Conservation (phyloP, 768 basidiomycete genomes). For the Nidularia pulvinata region DNA sequence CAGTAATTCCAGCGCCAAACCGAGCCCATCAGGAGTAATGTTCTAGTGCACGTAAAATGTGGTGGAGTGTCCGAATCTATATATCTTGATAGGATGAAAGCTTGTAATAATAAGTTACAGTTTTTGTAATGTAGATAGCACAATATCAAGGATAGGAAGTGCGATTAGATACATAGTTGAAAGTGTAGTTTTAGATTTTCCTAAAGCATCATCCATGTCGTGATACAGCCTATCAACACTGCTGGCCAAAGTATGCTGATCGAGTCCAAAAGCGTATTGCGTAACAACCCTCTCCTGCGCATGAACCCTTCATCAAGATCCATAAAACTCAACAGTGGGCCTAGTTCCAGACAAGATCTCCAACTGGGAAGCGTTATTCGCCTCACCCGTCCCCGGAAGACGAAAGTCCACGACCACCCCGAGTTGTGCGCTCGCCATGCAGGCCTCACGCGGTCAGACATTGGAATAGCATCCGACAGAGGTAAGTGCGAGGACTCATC, state of each 20-base stretch:
- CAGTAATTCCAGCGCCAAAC: background rate
- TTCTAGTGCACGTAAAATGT: too few species aligned
- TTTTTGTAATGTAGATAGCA: too few species aligned
- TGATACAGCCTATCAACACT: constrained; percentile 28
- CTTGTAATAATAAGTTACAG: too few species aligned
- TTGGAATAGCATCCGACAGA: too few species aligned
- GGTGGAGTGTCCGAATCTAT: too few species aligned
- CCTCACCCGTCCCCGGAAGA: constrained; percentile 51
- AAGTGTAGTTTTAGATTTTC: background rate
- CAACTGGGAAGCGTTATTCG: constrained; percentile 50
- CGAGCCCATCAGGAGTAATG: background rate
- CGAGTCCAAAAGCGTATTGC: constrained; percentile 34
- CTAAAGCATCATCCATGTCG: constrained; percentile 30
- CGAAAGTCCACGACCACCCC: constrained; percentile 53
- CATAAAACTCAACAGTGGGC: constrained; percentile 7
- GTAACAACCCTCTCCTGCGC: constrained; percentile 24
- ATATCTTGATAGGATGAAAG: too few species aligned
- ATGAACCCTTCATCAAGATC: constrained; percentile 9
- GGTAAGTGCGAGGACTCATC: too few species aligned
- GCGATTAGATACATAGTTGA: background rate
- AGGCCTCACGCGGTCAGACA: too few species aligned
- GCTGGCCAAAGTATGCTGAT: constrained; percentile 35
- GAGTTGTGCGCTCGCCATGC: too few species aligned
- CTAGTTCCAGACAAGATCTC: constrained; percentile 17
- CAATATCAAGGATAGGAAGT: too few species aligned